Conservation (phyloP, 2,329 filamentous ascomycete genomes). For the Fusarium sulawesiense region DNA sequence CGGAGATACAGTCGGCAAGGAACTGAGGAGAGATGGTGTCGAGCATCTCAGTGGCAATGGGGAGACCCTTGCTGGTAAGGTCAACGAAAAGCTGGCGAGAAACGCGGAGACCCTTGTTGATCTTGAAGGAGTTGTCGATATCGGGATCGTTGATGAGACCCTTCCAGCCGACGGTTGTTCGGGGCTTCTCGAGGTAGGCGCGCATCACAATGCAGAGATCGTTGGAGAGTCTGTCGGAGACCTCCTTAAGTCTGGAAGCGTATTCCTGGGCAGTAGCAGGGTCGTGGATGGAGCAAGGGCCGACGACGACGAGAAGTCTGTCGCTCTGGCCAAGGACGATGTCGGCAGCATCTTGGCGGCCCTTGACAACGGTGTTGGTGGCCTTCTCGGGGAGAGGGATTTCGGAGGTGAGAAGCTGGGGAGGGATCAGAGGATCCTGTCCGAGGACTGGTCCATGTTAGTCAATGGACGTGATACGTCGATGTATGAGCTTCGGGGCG, state of each 20-base stretch:
- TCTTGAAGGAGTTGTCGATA: slow-evolving; percentile 96
- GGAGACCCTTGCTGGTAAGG: slow-evolving; percentile 86
- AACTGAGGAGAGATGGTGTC: slow-evolving; percentile 99
- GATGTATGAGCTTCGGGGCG: no score
- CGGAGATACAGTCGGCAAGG: slow-evolving; percentile 93
- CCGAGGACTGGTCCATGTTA: slow-evolving; percentile 76
- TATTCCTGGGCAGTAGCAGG: slow-evolving; percentile 90
- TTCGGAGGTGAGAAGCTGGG: slow-evolving; percentile 86
- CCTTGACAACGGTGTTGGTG: slow-evolving; percentile 76
- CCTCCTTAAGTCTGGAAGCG: slow-evolving; percentile 78
- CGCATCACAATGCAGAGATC: slow-evolving; percentile 97
- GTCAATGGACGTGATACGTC: not conserved
- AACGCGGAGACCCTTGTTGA: slow-evolving; percentile 96
- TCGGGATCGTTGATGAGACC: slow-evolving; percentile 99
- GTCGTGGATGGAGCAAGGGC: slow-evolving; percentile 98
- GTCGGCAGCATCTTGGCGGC: slow-evolving; percentile 74
- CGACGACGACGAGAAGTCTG: slow-evolving; percentile 92
- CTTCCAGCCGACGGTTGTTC: slow-evolving; percentile 99
- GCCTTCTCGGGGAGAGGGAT: slow-evolving; percentile 76
- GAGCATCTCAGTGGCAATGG: slow-evolving; percentile 97
- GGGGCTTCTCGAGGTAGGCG: slow-evolving; percentile 98
- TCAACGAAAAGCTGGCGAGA: slow-evolving; percentile 95
- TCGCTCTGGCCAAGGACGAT: slow-evolving; percentile 85
- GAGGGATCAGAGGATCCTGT: slow-evolving; percentile 93
- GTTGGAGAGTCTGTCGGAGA: slow-evolving; percentile 81